phyloP scores from a whole-genome alignment of 345 rosid genomes.

The Brassica nigra region DNA sequence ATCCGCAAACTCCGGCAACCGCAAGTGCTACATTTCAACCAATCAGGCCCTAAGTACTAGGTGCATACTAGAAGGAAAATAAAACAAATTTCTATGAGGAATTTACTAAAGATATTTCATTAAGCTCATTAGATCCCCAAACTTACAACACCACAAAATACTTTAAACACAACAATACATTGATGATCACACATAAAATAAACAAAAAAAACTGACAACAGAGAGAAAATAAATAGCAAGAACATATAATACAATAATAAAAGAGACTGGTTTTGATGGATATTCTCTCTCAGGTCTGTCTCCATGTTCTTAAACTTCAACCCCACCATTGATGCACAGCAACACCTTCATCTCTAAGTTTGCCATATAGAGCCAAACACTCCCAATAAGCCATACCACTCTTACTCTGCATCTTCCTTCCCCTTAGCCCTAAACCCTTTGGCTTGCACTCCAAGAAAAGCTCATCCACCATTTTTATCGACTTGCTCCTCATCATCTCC shows the following conservation, averaged over 20 bases:
- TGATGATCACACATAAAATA: background rate
- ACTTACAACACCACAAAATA: conserved; percentile 26
- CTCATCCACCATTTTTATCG: conserved; percentile 69
- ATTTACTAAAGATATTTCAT: conserved; percentile 1
- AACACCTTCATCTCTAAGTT: conserved; percentile 74
- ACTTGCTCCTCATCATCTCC: conserved; percentile 64
- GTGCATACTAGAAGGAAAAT: background rate
- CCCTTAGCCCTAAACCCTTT: conserved; percentile 42
- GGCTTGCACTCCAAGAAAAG: conserved; percentile 88
- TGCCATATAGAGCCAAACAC: conserved; percentile 78
- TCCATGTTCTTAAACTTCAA: conserved; percentile 40
- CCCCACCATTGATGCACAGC: conserved; percentile 93
- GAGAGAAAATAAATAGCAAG: background rate
- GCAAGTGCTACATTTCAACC: too few species aligned
- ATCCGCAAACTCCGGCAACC: too few species aligned
- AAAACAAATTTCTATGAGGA: background rate
- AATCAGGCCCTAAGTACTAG: background rate
- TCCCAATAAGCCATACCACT: conserved; percentile 75
- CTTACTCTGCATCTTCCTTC: conserved; percentile 35
- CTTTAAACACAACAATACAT: conserved; percentile 21
- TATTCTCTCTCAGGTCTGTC: conserved; percentile 25
- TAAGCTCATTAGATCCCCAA: conserved; percentile 8
- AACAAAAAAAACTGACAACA: background rate
- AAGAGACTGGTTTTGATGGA: conserved; percentile 13
- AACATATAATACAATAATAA: background rate